Percentiles rank a stretch among this genome's conserved stretches.
Evolutionary conservation across 768 basidiomycete genomes (phyloP).

Genomic region (Brasilioporus rufonigricans): DNA sequence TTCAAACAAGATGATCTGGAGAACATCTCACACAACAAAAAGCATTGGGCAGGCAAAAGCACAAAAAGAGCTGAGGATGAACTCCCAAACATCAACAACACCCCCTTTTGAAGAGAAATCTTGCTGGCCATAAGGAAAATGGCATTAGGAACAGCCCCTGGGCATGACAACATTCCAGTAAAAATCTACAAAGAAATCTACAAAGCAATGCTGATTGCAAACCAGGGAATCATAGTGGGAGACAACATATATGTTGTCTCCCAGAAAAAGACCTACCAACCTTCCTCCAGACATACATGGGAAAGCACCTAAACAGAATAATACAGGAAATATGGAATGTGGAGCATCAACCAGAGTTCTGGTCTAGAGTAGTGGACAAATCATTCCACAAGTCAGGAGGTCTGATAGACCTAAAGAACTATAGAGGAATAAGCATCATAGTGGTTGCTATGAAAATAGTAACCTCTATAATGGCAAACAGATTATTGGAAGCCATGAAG

Average conservation of each 20-base stretch:
- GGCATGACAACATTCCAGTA: not conserved
- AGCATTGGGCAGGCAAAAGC: not conserved
- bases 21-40: not conserved
- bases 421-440: not conserved
- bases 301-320: not conserved
- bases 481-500: not conserved
- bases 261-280: not conserved
- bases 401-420: not conserved
- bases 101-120: not conserved
- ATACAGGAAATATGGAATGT: not conserved
- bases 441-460: not conserved
- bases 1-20: not conserved
- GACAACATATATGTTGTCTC: not conserved
- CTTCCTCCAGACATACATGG: not conserved
- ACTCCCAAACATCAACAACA: not conserved
- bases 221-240: not conserved
- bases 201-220: not conserved
- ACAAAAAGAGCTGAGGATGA: not conserved
- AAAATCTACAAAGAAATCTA: not conserved
- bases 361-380: not conserved
- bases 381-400: not conserved
- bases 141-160: not conserved
- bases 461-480: not conserved
- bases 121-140: not conserved
- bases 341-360: not conserved